A percentile compares a stretch with the other conserved stretches of the same genome.
phyloP scores from a whole-genome alignment of 2,329 filamentous ascomycete species.

The Penicillium sp. region DNA sequence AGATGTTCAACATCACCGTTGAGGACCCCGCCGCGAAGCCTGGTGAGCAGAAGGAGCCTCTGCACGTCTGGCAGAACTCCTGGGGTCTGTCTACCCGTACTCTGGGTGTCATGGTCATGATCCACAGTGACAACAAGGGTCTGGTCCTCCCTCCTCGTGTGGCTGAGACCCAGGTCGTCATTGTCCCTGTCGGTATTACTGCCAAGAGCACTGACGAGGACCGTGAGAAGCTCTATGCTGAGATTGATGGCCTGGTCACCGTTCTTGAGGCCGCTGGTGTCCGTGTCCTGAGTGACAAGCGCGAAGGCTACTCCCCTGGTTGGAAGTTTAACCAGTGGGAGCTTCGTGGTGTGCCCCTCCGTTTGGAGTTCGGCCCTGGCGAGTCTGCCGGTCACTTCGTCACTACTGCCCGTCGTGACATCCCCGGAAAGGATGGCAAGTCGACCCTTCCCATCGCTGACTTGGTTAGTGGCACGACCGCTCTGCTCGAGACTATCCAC shows the following conservation, averaged over 20 bases:
- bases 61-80: conserved; percentile 97
- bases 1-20: conserved; percentile 98
- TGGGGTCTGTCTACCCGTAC: conserved; percentile 97
- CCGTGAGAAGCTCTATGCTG: conserved; percentile 71
- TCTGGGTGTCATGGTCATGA: conserved; percentile 98
- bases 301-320: conserved; percentile 88
- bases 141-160: conserved; percentile 90
- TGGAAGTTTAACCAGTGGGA: conserved; percentile 99
- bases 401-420: conserved; percentile 83
- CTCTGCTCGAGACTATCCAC: conserved; percentile 88
- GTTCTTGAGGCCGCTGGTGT: conserved; percentile 73
- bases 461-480: conserved; percentile 71
- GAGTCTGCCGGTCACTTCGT: conserved; percentile 85
- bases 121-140: conserved; percentile 94
- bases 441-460: conserved; percentile 74
- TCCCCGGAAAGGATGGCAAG: conserved; percentile 67
- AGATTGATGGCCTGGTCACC: conserved; percentile 70
- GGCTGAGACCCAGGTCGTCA: conserved; percentile 78
- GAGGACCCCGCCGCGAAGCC: conserved; percentile 77
- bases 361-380: conserved; percentile 94
- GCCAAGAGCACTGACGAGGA: conserved; percentile 83
- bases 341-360: conserved; percentile 89
- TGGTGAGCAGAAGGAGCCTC: conserved; percentile 60
- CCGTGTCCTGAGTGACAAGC: conserved; percentile 77
- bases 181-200: conserved; percentile 91